Conservation (phyloP, 2,329 filamentous ascomycete genomes). For the Aphanoascus verrucosus region DNA sequence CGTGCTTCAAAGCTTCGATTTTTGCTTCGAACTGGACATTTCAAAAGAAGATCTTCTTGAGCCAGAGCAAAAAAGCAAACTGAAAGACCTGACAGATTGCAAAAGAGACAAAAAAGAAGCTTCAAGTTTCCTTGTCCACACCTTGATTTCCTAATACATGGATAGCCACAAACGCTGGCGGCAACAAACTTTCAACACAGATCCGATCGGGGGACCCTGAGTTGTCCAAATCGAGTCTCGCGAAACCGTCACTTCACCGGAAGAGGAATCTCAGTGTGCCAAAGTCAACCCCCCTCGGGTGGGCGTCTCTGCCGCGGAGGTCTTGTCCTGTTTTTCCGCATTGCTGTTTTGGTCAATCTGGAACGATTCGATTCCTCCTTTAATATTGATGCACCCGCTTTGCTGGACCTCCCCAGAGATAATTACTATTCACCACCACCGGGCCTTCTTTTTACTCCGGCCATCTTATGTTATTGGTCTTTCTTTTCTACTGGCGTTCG, state of each 20-base stretch:
- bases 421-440: background rate
- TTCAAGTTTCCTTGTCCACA: background rate
- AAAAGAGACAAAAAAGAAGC: background rate
- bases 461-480: constrained; percentile 2
- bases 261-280: background rate
- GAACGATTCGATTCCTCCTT: constrained; percentile 6
- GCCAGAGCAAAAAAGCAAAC: background rate
- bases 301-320: constrained; percentile 4
- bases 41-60: background rate
- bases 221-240: constrained; percentile 10
- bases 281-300: background rate
- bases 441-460: background rate
- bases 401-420: constrained; percentile 1
- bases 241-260: constrained; percentile 7
- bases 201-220: constrained; percentile 6
- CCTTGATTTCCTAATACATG: constrained; percentile 3
- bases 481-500: background rate
- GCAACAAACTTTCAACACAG: constrained; percentile 10
- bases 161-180: constrained; percentile 11
- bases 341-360: constrained; percentile 6
- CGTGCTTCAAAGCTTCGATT: too few species aligned
- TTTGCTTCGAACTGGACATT: background rate
- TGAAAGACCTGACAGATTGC: background rate
- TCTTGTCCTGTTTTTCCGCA: background rate
- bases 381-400: constrained; percentile 11